phyloP scores from a whole-genome alignment of 805 yeast species.

The Metschnikowia amazonensis region DNA sequence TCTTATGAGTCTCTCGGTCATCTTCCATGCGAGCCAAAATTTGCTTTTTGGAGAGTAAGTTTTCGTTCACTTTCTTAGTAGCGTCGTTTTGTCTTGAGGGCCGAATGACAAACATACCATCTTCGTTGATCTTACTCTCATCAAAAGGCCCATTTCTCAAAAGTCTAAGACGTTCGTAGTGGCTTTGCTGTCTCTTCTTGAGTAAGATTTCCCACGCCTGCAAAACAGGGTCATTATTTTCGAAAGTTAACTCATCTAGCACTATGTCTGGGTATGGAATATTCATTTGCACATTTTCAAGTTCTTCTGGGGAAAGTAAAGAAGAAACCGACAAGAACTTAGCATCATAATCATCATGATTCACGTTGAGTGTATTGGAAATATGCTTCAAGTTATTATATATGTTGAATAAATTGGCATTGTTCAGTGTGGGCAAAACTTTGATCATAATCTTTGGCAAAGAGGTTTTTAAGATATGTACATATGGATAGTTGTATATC shows the following conservation, averaged over 20 bases:
- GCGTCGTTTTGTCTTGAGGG: slow-evolving; percentile 26
- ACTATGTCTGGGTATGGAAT: slow-evolving; percentile 34
- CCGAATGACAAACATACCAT: slow-evolving; percentile 19
- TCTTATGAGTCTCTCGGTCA: slow-evolving; percentile 86
- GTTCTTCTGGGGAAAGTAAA: slow-evolving; percentile 36
- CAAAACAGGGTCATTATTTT: slow-evolving; percentile 27
- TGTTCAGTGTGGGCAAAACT: slow-evolving; percentile 36
- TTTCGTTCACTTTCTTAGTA: slow-evolving; percentile 20
- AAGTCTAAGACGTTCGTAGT: slow-evolving; percentile 45
- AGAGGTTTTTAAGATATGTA: slow-evolving; percentile 29
- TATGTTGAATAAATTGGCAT: slow-evolving; percentile 35
- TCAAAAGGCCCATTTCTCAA: slow-evolving; percentile 28
- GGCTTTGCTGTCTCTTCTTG: slow-evolving; percentile 46
- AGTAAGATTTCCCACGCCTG: slow-evolving; percentile 48
- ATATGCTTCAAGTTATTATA: slow-evolving; percentile 35
- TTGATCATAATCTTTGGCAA: slow-evolving; percentile 33
- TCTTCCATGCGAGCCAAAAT: slow-evolving; percentile 81
- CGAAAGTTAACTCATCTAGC: slow-evolving; percentile 19
- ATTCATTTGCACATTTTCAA: slow-evolving; percentile 26
- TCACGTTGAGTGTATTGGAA: slow-evolving; percentile 33
- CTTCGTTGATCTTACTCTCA: slow-evolving; percentile 19
- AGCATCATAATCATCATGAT: slow-evolving; percentile 23
- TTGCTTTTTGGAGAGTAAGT: slow-evolving; percentile 42
- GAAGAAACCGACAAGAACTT: slow-evolving; percentile 28
- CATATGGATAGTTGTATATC: slow-evolving; percentile 36